Evolutionary conservation across 2,329 filamentous ascomycete genomes (phyloP).

Genomic region (Cladophialophora bantiana): DNA sequence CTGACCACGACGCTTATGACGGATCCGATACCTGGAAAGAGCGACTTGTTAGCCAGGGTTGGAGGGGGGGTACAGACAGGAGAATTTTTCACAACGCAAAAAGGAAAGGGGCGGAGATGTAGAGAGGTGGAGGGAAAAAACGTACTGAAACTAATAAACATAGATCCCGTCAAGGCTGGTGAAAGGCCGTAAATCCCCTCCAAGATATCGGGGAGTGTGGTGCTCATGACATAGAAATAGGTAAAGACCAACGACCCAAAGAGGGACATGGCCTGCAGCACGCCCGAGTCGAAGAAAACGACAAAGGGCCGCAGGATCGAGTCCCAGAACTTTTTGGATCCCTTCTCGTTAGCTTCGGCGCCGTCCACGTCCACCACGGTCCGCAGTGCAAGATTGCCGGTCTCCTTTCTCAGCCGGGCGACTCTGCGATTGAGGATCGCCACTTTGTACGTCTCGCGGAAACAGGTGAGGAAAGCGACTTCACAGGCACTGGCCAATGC

Average conservation of each 20-base stretch:
- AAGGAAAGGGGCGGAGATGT: neutral
- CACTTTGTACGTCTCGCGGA: slow-evolving; percentile 46
- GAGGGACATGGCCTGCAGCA: slow-evolving; percentile 57
- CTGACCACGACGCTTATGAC: slow-evolving; percentile 36
- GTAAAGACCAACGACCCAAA: slow-evolving; percentile 58
- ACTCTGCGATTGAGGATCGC: slow-evolving; percentile 44
- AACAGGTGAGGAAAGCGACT: slow-evolving; percentile 41
- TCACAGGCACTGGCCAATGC: slow-evolving; percentile 33
- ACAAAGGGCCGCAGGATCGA: slow-evolving; percentile 62
- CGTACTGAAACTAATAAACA: slow-evolving; percentile 39
- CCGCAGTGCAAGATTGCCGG: slow-evolving; percentile 38
- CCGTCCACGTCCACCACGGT: slow-evolving; percentile 32
- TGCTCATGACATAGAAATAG: slow-evolving; percentile 55
- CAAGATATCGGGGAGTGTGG: slow-evolving; percentile 47
- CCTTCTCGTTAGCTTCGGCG: slow-evolving; percentile 16
- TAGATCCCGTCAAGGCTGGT: slow-evolving; percentile 41
- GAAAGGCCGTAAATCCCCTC: slow-evolving; percentile 42
- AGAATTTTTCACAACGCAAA: no score
- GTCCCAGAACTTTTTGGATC: slow-evolving; percentile 44
- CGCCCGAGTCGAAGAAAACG: slow-evolving; percentile 64
- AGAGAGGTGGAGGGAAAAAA: neutral
- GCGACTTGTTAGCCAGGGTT: neutral
- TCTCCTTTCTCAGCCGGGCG: slow-evolving; percentile 42
- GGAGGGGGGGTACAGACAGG: neutral
- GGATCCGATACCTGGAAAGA: slow-evolving; percentile 39